phyloP scores from a whole-genome alignment of 208 protist genomes.

The Porcisia hertigi region DNA sequence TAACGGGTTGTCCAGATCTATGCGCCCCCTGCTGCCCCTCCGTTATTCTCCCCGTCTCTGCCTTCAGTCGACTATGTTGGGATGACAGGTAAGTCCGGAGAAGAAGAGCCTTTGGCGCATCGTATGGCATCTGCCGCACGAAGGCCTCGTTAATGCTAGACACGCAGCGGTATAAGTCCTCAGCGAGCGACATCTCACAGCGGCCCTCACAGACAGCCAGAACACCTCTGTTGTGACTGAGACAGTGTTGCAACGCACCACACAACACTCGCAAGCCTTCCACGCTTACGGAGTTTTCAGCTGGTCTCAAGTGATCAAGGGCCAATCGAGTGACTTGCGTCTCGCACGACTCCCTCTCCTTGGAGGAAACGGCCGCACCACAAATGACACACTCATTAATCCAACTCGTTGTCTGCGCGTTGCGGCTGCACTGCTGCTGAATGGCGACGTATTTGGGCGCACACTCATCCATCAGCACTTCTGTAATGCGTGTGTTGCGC shows the following conservation, averaged over 20 bases:
- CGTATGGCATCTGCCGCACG: conserved; percentile 28
- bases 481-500: conserved; percentile 55
- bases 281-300: conserved; percentile 21
- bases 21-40: neutral
- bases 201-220: conserved; percentile 65
- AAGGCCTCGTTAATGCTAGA: conserved; percentile 42
- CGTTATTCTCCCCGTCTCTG: neutral
- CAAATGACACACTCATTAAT: conserved; percentile 59
- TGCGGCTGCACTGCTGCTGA: conserved; percentile 67
- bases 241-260: conserved; percentile 48
- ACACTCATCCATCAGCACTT: conserved; percentile 59
- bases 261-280: conserved; percentile 55
- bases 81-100: conserved; percentile 23
- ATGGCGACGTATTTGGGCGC: conserved; percentile 72
- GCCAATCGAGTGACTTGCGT: conserved; percentile 23
- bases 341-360: conserved; percentile 17
- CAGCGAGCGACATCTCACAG: conserved; percentile 48
- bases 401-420: conserved; percentile 37
- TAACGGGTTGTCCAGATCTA: neutral
- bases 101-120: conserved; percentile 23
- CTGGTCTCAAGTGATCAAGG: conserved; percentile 22
- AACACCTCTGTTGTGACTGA: conserved; percentile 51
- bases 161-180: conserved; percentile 46
- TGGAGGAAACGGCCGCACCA: conserved; percentile 16
- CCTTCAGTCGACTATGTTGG: conserved; percentile 29